These are phyloP conservation scores for Gaeumannomyces tritici DNA, from an alignment of 2,329 filamentous ascomycete species.

Conservation along the genomic window DNA sequence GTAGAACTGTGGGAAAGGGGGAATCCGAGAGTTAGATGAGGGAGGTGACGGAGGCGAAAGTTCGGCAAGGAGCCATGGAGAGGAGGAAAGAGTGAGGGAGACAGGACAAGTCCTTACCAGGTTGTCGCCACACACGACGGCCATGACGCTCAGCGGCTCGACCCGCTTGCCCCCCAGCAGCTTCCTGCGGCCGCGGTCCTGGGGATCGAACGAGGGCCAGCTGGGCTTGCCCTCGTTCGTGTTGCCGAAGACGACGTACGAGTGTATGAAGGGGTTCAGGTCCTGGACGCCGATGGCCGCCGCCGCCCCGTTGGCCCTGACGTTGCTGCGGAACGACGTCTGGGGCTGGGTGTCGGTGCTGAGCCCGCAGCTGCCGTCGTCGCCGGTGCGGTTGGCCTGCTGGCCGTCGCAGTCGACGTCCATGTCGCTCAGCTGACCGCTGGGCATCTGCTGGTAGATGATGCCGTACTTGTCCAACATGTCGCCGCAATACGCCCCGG, in stretches of 20 bases:
- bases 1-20: slow-evolving; percentile 25
- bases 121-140: slow-evolving; percentile 40
- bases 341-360: slow-evolving; percentile 28
- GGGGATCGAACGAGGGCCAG: slow-evolving; percentile 29
- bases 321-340: slow-evolving; percentile 32
- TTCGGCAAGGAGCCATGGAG: neutral
- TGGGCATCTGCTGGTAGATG: slow-evolving; percentile 33
- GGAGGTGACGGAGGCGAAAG: neutral
- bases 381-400: slow-evolving; percentile 22
- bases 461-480: slow-evolving; percentile 20
- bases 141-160: slow-evolving; percentile 40
- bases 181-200: slow-evolving; percentile 13
- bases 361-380: slow-evolving; percentile 32
- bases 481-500: slow-evolving; percentile 32
- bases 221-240: slow-evolving; percentile 16
- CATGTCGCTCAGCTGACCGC: slow-evolving; percentile 38
- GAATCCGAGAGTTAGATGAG: neutral
- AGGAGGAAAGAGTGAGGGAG: neutral
- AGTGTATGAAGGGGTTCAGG: slow-evolving; percentile 40
- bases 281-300: slow-evolving; percentile 28
- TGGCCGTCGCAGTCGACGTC: slow-evolving; percentile 50
- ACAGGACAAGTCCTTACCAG: slow-evolving; percentile 23
- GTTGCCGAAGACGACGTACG: slow-evolving; percentile 47
- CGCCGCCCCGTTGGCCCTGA: slow-evolving; percentile 19
- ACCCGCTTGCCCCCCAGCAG: slow-evolving; percentile 16